Percentiles rank a stretch among this genome's conserved stretches.
phyloP scores from a whole-genome alignment of 768 basidiomycete species.

The Tricholoma hemisulphureum region DNA sequence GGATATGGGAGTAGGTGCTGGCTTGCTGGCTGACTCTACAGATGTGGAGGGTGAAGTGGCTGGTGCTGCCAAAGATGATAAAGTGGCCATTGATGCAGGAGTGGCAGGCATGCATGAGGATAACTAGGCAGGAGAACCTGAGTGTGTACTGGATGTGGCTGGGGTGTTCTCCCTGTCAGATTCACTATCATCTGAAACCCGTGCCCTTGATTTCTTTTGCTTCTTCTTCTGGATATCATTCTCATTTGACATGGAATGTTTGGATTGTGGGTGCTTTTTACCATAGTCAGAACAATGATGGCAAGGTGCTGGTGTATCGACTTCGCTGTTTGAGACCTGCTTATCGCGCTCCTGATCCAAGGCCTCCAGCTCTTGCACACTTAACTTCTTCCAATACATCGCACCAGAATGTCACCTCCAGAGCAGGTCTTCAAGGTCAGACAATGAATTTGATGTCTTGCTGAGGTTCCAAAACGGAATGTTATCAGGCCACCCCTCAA shows the following conservation, averaged over 20 bases:
- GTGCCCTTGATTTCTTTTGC: neutral
- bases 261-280: neutral
- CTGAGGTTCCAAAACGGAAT: constrained; percentile 19
- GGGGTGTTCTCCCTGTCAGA: neutral
- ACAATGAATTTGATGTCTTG: constrained; percentile 5
- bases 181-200: neutral
- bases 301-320: neutral
- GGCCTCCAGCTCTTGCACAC: constrained; percentile 4
- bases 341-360: neutral
- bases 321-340: neutral
- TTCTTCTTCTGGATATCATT: neutral
- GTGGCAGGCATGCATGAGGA: too few relatives aligned
- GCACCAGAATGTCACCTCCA: constrained; percentile 8
- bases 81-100: too few relatives aligned
- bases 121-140: too few relatives aligned
- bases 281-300: neutral
- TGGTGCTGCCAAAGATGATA: too few relatives aligned
- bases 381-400: constrained; percentile 12
- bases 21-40: too few relatives aligned
- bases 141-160: neutral
- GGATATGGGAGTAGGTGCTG: too few relatives aligned
- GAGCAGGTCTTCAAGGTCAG: constrained; percentile 11
- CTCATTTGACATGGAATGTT: neutral
- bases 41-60: too few relatives aligned
- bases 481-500: constrained; percentile 16